These are phyloP conservation scores for Moniliella sp. DNA, from an alignment of 1,284 basidiomycete genomes.

Conservation along the genomic window DNA sequence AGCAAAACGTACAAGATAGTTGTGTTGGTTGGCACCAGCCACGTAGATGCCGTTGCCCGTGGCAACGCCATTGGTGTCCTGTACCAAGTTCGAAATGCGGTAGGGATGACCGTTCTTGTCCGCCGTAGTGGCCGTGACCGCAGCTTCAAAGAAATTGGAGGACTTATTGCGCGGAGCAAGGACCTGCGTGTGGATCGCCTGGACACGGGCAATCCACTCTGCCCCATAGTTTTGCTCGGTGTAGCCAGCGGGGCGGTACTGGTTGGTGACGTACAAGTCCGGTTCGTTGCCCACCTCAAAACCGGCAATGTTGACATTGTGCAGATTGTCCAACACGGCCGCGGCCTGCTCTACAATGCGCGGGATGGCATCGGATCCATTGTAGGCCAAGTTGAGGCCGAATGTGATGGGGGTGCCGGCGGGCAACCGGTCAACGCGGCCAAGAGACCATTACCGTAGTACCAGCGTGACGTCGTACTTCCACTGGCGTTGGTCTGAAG, in stretches of 20 bases:
- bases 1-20: too few species aligned
- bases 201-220: conserved; percentile 10
- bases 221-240: conserved; percentile 8
- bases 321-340: conserved; percentile 7
- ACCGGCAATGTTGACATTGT: conserved; percentile 7
- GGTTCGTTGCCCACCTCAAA: conserved; percentile 19
- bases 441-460: conserved; percentile 12
- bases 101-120: too few species aligned
- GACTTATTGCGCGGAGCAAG: conserved; percentile 6
- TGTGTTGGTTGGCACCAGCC: too few species aligned
- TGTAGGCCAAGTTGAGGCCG: conserved; percentile 16
- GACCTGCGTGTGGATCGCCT: conserved; percentile 9
- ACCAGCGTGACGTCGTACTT: conserved; percentile 6
- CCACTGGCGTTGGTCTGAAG: conserved; percentile 5
- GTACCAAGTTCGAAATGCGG: conserved; percentile 12
- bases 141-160: too few species aligned
- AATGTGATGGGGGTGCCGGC: too few species aligned
- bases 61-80: too few species aligned
- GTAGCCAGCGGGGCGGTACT: conserved; percentile 9
- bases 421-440: conserved; percentile 8
- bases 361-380: conserved; percentile 6
- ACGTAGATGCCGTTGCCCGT: too few species aligned
- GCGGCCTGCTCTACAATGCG: conserved; percentile 8
- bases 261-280: conserved; percentile 8
- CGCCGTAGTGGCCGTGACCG: too few species aligned